phyloP scores from a whole-genome alignment of 1,139 yeast genomes.

The Saccharomyces pastorianus region DNA sequence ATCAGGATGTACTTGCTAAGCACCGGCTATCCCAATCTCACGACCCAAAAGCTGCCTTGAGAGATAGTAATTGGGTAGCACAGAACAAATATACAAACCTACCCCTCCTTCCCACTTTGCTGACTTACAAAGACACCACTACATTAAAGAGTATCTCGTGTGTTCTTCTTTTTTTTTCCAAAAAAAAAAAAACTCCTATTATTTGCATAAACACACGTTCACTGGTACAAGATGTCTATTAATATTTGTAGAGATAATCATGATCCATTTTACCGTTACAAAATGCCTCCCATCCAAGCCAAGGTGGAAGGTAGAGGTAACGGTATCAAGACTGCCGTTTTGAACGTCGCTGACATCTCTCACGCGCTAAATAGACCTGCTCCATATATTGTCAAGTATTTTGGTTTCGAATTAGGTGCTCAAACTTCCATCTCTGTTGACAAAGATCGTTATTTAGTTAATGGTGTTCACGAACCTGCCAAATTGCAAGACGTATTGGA shows the following conservation, averaged over 20 bases:
- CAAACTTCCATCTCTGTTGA: constrained; percentile 77
- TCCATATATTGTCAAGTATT: constrained; percentile 81
- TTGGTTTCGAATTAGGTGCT: constrained; percentile 96
- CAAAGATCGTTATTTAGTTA: constrained; percentile 81
- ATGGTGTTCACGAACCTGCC: constrained; percentile 88
- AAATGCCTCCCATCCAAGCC: constrained; percentile 96
- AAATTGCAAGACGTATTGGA: constrained; percentile 91
- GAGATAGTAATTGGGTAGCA: constrained; percentile 81
- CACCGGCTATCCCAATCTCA: constrained; percentile 33
- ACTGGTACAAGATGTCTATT: constrained; percentile 57
- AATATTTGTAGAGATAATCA: constrained; percentile 95
- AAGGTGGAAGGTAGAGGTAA: constrained; percentile 98
- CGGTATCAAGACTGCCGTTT: constrained; percentile 94
- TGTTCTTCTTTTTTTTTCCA: neutral
- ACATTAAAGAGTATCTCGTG: neutral
- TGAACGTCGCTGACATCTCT: constrained; percentile 87
- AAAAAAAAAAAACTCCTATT: neutral
- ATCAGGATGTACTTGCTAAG: constrained; percentile 45
- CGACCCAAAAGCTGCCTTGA: constrained; percentile 67
- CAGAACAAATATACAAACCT: constrained; percentile 30
- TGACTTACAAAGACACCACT: neutral
- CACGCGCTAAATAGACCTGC: constrained; percentile 93
- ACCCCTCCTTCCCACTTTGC: neutral
- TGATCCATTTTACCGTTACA: constrained; percentile 97
- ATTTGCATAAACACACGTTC: neutral